These are phyloP conservation scores for Arxiozyma bovina DNA, from an alignment of 1,139 yeast genomes.

Conservation along the genomic window DNA sequence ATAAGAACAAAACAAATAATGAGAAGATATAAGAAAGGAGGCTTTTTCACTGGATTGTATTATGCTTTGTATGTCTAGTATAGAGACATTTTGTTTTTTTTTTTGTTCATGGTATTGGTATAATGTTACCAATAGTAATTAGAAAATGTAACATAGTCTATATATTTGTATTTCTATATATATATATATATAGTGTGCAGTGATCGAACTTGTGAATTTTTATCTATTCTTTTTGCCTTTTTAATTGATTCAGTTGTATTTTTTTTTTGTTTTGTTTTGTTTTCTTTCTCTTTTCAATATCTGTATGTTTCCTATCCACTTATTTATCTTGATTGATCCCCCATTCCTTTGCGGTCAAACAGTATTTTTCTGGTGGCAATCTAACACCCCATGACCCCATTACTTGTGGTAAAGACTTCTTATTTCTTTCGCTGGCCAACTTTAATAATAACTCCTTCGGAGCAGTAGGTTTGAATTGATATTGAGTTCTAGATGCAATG, in stretches of 20 bases:
- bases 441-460: slow-evolving; percentile 87
- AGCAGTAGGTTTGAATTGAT: slow-evolving; percentile 85
- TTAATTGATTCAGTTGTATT: too few species aligned
- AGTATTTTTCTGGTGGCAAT: slow-evolving; percentile 94
- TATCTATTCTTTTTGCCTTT: neutral
- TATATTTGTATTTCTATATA: too few species aligned
- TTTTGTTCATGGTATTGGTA: neutral
- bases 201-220: neutral
- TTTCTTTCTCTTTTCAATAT: too few species aligned
- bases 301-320: too few species aligned
- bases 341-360: slow-evolving; percentile 51
- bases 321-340: slow-evolving; percentile 3
- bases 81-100: too few species aligned
- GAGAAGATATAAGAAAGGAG: neutral
- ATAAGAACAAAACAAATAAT: too few species aligned
- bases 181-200: neutral
- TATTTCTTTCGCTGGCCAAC: slow-evolving; percentile 84
- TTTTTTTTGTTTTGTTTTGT: neutral
- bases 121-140: neutral
- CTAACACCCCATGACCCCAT: slow-evolving; percentile 89
- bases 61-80: neutral
- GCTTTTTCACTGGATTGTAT: neutral
- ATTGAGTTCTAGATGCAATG: slow-evolving; percentile 84
- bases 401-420: slow-evolving; percentile 83
- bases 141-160: too few species aligned